Percentiles rank a stretch among this genome's conserved stretches.
These are phyloP conservation scores for Diaporthe australafricana DNA, from an alignment of 2,329 filamentous ascomycete genomes.

Conservation along the genomic window DNA sequence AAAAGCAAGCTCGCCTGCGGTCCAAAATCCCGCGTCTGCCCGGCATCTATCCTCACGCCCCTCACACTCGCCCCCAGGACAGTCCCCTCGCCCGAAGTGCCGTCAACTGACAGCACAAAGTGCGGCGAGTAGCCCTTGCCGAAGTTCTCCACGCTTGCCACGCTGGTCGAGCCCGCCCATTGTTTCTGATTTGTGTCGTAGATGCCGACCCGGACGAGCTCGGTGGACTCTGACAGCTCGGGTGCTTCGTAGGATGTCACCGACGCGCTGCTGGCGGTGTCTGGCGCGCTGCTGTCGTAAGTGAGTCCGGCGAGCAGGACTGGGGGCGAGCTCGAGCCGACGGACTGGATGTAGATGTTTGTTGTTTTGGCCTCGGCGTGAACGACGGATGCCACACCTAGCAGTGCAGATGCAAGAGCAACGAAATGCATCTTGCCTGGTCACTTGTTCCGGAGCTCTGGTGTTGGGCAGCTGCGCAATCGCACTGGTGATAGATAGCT, in stretches of 20 bases:
- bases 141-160: conserved; percentile 68
- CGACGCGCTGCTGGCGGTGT: conserved; percentile 56
- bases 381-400: conserved; percentile 56
- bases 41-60: conserved; percentile 72
- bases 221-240: conserved; percentile 57
- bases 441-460: not conserved
- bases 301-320: conserved; percentile 66
- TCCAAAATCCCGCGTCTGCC: conserved; percentile 73
- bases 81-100: conserved; percentile 47
- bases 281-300: conserved; percentile 58
- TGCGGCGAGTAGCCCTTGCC: conserved; percentile 70
- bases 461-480: not conserved
- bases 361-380: conserved; percentile 57
- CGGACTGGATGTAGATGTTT: conserved; percentile 66
- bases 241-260: conserved; percentile 68
- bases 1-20: conserved; percentile 66
- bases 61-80: conserved; percentile 64
- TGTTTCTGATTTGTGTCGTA: conserved; percentile 59
- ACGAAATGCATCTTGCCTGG: conserved; percentile 37
- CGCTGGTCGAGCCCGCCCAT: conserved; percentile 68
- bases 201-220: conserved; percentile 68
- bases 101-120: conserved; percentile 64
- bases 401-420: conserved; percentile 41
- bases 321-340: conserved; percentile 51
- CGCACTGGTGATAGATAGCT: not conserved